Base-by-base conservation (phyloP, 495 filamentous ascomycete species). In the Penicillium herquei region DNA sequence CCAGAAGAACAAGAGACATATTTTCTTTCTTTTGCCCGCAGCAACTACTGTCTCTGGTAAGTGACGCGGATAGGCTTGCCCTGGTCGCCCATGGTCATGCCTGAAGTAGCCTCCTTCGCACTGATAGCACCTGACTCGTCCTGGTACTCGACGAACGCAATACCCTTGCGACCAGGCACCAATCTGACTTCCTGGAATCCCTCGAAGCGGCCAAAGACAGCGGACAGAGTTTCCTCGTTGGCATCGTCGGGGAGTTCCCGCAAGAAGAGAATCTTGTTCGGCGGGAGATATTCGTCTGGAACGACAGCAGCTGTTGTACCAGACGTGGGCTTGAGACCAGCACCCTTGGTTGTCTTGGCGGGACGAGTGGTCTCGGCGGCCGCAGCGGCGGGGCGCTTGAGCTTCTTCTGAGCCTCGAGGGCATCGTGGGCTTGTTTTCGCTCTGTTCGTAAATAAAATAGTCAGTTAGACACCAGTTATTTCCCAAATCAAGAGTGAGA, bases 81-180 rank as follows among this genome's bases (percentile, higher is more conserved):
- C 33, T 84, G 81, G 14, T 87, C 83, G 46, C 88, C 92, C 59
- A 98, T 78, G 11, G 84, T 69, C 89, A 96, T 91, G n/a, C 90
- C 89, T 10, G 90, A 89, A 30, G 90, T 94, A 58, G 89, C 87
- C 81, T 98, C 93, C 82, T 98, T 99, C 33, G 94, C 94, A 49
- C 84, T 87, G 59, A 97, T 97, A 41, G 95, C 92, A 9, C 91
- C 91, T 12, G 85, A 77, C 78, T 97, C 89, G 56, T 80, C 83
- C 69, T 96, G 91, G 74, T 96, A 99, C 71, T 99, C 95, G 58
- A 97, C 91, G 69, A 98, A 98, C 2, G 90, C 93, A 74, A 99
- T 93, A 9, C 90, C 91, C 67, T 83, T 88, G 55, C 95, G 80
- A 7, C 90, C 89, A 6, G 92, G 90, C 42, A 98, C 92, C 70